Evolutionary conservation across 352 stramenopile genomes (phyloP), one percentile per base, ranked within the genome.

Genomic region (Phytophthora podocarpi): DNA sequence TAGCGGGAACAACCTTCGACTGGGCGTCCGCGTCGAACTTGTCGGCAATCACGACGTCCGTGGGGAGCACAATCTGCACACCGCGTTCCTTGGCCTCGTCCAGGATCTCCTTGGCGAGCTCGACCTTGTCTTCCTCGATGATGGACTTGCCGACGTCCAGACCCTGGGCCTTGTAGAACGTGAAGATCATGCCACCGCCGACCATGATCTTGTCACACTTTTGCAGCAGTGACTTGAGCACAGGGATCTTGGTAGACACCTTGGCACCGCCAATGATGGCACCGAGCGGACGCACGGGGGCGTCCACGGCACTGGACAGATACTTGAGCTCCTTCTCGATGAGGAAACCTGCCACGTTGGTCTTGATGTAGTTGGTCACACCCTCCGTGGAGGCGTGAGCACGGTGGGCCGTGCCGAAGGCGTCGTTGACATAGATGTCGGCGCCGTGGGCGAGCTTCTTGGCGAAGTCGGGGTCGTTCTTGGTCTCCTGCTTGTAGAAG

Each of bases 281-380:
- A 35, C 90, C 95, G 50, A 98, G 93, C n/a, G 96, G 96, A 27
- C 93, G 91, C 48, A 93, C 76, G 28, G 95, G 95, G 24, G 80
- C 74, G 26, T 97, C 82, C 26, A 98, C 84, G 12, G 96, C 93
- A 63, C 87, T 83, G 18, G 74, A 69, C 11, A 99, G 82, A 78
- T 99, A 99, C 78, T 98, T 89, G 45, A 99, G 89, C 79, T 99
- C 97, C 85, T 99, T 99, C 56, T 98, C 95, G 68, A 99, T 91
- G 43, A 99, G 79, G 70, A 98, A 98, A 48, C 97, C 97, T 45
- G 88, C 95, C 35, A 98, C 96, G 43, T 82, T 97, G 9, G 87
- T 95, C 37, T 88, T 64, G 35, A 99, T 87, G 83, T 95, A 97
- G 70, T 98, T 96, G 42, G 96, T 98, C 18, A 99, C 95, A 64